Conservation (phyloP, 805 yeast species). For the Suhomyces faveliae region DNA sequence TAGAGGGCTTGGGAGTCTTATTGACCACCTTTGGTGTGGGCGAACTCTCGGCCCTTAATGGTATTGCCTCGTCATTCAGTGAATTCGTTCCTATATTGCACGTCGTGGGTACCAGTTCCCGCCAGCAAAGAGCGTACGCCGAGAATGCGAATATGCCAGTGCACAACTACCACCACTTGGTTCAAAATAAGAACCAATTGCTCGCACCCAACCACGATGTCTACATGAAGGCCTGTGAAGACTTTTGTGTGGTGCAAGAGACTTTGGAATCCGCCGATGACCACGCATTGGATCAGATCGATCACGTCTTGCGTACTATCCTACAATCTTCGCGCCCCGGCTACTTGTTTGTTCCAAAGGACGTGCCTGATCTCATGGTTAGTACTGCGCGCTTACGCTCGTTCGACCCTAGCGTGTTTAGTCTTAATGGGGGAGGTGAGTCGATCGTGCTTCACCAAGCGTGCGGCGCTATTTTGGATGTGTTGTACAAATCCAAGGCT, state of each 20-base stretch:
- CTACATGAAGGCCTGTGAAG: conserved; percentile 63
- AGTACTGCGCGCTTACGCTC: conserved; percentile 20
- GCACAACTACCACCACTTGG: conserved; percentile 54
- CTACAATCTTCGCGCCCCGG: conserved; percentile 71
- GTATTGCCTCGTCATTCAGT: conserved; percentile 78
- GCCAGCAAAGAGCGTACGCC: conserved; percentile 24
- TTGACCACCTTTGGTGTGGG: conserved; percentile 87
- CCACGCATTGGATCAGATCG: conserved; percentile 50
- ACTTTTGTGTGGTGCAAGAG: conserved; percentile 48
- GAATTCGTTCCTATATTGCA: conserved; percentile 79
- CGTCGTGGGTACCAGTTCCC: conserved; percentile 67
- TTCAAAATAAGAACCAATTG: conserved; percentile 50
- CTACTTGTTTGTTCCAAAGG: conserved; percentile 73
- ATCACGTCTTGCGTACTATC: conserved; percentile 58
- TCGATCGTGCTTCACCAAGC: conserved; percentile 17
- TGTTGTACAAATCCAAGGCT: conserved; percentile 48
- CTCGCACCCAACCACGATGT: conserved; percentile 61
- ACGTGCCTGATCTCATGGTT: conserved; percentile 49
- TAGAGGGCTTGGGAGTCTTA: conserved; percentile 58
- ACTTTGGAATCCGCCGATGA: conserved; percentile 32
- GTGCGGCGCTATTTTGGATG: conserved; percentile 41
- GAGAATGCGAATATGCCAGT: conserved; percentile 11
- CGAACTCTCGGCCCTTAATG: conserved; percentile 81
- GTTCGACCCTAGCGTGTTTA: not conserved
- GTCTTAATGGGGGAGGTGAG: not conserved